Base-by-base conservation (phyloP, 176 grass and related monocot species). In the Lolium rigidum region DNA sequence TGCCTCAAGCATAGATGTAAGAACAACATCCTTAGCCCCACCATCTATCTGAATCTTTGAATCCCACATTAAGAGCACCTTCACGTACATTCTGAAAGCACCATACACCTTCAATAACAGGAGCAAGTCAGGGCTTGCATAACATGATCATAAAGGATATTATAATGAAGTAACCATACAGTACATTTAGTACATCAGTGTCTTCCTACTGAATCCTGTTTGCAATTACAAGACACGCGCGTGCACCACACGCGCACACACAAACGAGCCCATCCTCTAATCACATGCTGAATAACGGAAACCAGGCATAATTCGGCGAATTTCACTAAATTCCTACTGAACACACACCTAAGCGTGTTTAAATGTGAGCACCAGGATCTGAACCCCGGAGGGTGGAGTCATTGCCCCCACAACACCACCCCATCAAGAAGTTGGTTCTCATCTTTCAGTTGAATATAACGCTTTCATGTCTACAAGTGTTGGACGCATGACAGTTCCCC, bases 11-110 rank as follows among this genome's bases (percentile, higher is more conserved):
- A 94, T 90, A 63, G 97, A 99, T 25, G 90, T 80, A 76, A 91
- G 81, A 47, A 99, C 85, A 91, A 93, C 94, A 87, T 91, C 90
- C 78, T 99, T 94, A 80, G 81, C 82, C 38, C 94, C 94, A 26
- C 92, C 97, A 90, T 95, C 92, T 91, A 99, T 99, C 82, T 94
- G 90, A 88, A 99, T 94, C 77, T 83, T 93, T 50, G 97, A 99
- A 87, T 94, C 90, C 97, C 97, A 99, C 97, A 99, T 99, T 56
- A 99, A 89, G 78, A 99, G 90, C 77, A 99, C 91, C 91, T 99
- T 99, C 51, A 96, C 92, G 86, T 94, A 99, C 92, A 94, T 94
- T 89, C 97, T 95, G 75, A 99, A 99, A 82, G 97, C 97, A 39
- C 97, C 97, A 80, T 96, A 99, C 55, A 99, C 97, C 97, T 99